These are phyloP conservation scores for Ophiostoma angusticollis DNA, from an alignment of 2,329 filamentous ascomycete species.

Conservation along the genomic window DNA sequence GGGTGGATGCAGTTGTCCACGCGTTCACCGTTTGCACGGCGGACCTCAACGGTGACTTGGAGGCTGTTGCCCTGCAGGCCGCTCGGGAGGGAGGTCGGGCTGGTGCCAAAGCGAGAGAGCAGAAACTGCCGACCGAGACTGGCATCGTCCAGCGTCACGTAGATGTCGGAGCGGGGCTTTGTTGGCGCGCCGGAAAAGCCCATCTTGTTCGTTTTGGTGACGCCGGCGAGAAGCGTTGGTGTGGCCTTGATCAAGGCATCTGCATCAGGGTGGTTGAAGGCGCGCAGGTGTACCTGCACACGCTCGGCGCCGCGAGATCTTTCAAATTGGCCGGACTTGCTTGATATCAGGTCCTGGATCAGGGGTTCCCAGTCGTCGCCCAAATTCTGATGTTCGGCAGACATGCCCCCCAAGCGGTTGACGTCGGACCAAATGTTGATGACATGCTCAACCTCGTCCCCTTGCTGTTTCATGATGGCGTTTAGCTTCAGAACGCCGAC, in stretches of 20 bases:
- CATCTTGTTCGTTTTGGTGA: constrained; percentile 74
- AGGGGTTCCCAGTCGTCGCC: constrained; percentile 60
- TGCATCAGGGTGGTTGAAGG: constrained; percentile 66
- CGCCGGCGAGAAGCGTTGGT: constrained; percentile 72
- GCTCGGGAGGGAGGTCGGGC: constrained; percentile 55
- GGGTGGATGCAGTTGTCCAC: constrained; percentile 81
- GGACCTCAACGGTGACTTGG: constrained; percentile 80
- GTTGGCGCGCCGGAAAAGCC: constrained; percentile 88
- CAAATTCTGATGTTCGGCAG: constrained; percentile 42
- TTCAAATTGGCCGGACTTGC: constrained; percentile 59
- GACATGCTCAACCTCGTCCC: constrained; percentile 60
- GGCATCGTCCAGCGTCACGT: constrained; percentile 71
- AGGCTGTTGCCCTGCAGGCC: constrained; percentile 58
- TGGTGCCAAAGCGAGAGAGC: constrained; percentile 55
- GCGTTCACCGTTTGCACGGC: constrained; percentile 62
- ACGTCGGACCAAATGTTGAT: constrained; percentile 65
- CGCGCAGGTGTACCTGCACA: constrained; percentile 64
- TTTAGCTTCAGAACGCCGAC: constrained; percentile 69
- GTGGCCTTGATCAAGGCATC: constrained; percentile 73
- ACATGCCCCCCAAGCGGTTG: constrained; percentile 27
- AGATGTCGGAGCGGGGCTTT: constrained; percentile 84
- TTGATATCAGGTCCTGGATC: constrained; percentile 60
- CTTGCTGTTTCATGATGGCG: constrained; percentile 55
- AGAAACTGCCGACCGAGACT: constrained; percentile 64
- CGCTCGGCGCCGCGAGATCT: constrained; percentile 61